Conservation (phyloP, 306 rosid species). For the Trifolium repens region DNA sequence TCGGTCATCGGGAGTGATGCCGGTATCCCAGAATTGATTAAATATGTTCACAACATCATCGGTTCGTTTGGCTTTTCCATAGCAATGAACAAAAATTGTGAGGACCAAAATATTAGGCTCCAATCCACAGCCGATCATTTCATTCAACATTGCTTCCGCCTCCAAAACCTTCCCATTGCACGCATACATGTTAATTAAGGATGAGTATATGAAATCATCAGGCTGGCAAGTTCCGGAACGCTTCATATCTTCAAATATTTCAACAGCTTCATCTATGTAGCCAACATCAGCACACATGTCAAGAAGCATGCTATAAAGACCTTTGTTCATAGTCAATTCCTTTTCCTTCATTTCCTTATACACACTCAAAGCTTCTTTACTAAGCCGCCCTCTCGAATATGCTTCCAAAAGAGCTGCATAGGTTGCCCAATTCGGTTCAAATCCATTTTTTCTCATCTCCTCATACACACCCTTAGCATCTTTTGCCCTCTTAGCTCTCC, state of each 20-base stretch:
- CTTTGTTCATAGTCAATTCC: conserved; percentile 56
- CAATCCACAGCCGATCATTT: conserved; percentile 70
- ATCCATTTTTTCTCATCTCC: conserved; percentile 72
- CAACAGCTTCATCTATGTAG: conserved; percentile 61
- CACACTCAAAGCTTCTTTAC: conserved; percentile 66
- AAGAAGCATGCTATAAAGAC: conserved; percentile 69
- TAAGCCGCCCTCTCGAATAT: conserved; percentile 66
- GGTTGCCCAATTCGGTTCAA: conserved; percentile 66
- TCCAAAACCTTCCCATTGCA: conserved; percentile 68
- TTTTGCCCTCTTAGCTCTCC: conserved; percentile 76
- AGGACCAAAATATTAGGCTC: conserved; percentile 74
- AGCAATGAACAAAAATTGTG: conserved; percentile 88
- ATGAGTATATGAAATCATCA: conserved; percentile 74
- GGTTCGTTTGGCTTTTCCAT: conserved; percentile 75
- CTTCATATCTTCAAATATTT: conserved; percentile 75
- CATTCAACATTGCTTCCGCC: conserved; percentile 72
- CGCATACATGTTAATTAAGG: conserved; percentile 79
- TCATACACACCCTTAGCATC: conserved; percentile 66
- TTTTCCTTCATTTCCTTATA: conserved; percentile 85
- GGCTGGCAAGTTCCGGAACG: conserved; percentile 56
- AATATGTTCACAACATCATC: conserved; percentile 82
- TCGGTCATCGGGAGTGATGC: conserved; percentile 72
- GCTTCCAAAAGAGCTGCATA: conserved; percentile 79
- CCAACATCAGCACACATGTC: conserved; percentile 87
- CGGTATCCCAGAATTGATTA: conserved; percentile 57